A percentile compares a stretch with the other conserved stretches of the same genome.
Evolutionary conservation across 179 eudicot species (phyloP).

Genomic region (Actinidia chinensis): DNA sequence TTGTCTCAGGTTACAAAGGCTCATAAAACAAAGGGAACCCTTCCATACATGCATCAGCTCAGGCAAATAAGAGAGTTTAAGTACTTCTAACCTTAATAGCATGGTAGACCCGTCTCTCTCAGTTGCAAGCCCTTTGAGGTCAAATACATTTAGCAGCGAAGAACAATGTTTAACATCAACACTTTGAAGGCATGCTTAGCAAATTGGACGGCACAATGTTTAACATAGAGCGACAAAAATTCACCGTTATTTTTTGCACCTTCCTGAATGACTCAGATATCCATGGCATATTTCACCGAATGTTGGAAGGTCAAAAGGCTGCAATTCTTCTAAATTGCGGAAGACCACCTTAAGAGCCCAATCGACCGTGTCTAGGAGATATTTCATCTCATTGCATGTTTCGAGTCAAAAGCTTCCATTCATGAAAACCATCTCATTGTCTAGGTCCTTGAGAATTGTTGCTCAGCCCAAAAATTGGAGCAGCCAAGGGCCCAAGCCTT

Average conservation of each 20-base stretch:
- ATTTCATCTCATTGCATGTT: slow-evolving; percentile 12
- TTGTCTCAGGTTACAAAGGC: not conserved
- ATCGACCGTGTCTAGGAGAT: not conserved
- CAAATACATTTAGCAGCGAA: not conserved
- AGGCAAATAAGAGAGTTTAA: not conserved
- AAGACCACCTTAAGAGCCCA: not conserved
- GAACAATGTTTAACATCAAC: not conserved
- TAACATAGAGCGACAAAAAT: not conserved
- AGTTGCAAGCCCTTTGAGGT: not conserved
- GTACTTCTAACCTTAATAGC: not conserved
- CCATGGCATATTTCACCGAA: not conserved
- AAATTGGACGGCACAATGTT: not conserved
- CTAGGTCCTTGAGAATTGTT: slow-evolving; percentile 5
- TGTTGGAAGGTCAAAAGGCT: not conserved
- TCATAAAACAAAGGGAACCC: not conserved
- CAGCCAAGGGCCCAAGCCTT: too few species aligned
- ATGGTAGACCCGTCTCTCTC: not conserved
- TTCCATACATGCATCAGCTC: not conserved
- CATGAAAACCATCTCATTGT: slow-evolving; percentile 10
- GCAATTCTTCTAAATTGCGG: not conserved
- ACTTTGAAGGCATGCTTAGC: not conserved
- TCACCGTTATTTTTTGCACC: not conserved
- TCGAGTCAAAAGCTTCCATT: slow-evolving; percentile 7
- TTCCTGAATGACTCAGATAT: not conserved
- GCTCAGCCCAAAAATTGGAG: too few species aligned